These are phyloP conservation scores for Kwoniella botswanensis DNA, from an alignment of 768 basidiomycete genomes.

Conservation along the genomic window DNA sequence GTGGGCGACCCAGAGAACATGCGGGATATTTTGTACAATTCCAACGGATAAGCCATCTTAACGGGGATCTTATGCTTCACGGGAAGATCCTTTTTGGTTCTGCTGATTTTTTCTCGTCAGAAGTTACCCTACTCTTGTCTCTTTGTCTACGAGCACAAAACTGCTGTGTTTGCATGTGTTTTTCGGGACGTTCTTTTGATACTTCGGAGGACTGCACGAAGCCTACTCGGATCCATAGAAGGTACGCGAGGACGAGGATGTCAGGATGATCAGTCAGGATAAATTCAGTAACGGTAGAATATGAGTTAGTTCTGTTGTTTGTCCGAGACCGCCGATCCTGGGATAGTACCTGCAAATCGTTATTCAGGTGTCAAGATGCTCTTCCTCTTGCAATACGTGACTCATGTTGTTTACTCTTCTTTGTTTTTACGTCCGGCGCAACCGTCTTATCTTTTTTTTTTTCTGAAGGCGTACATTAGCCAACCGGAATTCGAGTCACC, in stretches of 20 bases:
- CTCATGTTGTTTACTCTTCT: too few species aligned
- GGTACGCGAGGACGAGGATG: neutral
- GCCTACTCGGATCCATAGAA: conserved; percentile 10
- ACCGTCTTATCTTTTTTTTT: too few species aligned
- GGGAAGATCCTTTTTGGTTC: neutral
- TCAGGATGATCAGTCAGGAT: neutral
- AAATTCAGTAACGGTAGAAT: too few species aligned
- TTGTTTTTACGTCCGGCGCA: too few species aligned
- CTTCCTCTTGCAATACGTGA: too few species aligned
- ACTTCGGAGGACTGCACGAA: neutral
- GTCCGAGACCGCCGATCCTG: neutral
- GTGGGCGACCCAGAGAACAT: neutral
- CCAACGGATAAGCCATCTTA: neutral
- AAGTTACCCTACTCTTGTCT: too few species aligned
- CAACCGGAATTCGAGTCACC: neutral
- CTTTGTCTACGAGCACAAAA: neutral
- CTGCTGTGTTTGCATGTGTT: neutral
- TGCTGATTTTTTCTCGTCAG: too few species aligned
- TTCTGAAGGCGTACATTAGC: neutral
- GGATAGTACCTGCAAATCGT: neutral
- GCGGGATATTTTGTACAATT: neutral
- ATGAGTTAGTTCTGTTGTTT: neutral
- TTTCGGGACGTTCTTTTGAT: neutral
- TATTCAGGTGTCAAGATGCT: neutral
- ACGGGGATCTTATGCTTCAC: neutral